A percentile compares a stretch with the other conserved stretches of the same genome.
Conservation (phyloP, 805 yeast species). For the Yarrowia osloensis region DNA sequence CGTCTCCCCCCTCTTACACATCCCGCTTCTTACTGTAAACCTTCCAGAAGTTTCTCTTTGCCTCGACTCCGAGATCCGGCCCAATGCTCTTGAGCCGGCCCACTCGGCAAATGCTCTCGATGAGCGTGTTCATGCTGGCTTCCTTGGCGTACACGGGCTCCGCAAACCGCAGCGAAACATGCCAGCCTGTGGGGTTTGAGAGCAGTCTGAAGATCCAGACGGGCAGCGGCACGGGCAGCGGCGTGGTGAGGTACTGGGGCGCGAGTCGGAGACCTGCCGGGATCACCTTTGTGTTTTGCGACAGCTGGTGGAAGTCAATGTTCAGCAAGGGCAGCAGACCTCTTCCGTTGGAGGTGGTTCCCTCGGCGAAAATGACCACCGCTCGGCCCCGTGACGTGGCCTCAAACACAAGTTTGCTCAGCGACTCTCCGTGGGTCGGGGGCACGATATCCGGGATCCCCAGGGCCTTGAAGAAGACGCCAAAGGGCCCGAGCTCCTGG, state of each 20-base stretch:
- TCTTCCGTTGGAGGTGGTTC: slow-evolving; percentile 83
- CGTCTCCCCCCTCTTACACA: neutral
- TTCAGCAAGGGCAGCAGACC: slow-evolving; percentile 62
- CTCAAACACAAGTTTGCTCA: slow-evolving; percentile 11
- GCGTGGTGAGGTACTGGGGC: slow-evolving; percentile 42
- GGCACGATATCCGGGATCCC: slow-evolving; percentile 26
- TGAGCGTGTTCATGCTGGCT: slow-evolving; percentile 32
- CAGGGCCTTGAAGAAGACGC: slow-evolving; percentile 36
- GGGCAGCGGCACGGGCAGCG: slow-evolving; percentile 40
- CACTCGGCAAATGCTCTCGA: slow-evolving; percentile 39
- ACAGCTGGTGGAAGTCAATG: slow-evolving; percentile 36
- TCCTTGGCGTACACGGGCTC: slow-evolving; percentile 37
- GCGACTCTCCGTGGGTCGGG: slow-evolving; percentile 18
- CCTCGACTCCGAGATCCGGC: slow-evolving; percentile 46
- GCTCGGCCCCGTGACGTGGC: slow-evolving; percentile 34
- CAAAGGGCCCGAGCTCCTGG: slow-evolving; percentile 32
- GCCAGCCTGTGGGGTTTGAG: slow-evolving; percentile 36
- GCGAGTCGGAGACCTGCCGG: slow-evolving; percentile 41
- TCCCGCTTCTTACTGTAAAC: slow-evolving; percentile 23
- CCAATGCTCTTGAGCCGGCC: slow-evolving; percentile 57
- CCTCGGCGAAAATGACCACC: slow-evolving; percentile 69
- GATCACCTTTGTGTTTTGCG: slow-evolving; percentile 34
- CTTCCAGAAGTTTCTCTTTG: slow-evolving; percentile 49
- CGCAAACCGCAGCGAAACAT: slow-evolving; percentile 39
- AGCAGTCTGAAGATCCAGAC: slow-evolving; percentile 39